Evolutionary conservation across 2,329 filamentous ascomycete species (phyloP).

Genomic region (Colletotrichum cereale): DNA sequence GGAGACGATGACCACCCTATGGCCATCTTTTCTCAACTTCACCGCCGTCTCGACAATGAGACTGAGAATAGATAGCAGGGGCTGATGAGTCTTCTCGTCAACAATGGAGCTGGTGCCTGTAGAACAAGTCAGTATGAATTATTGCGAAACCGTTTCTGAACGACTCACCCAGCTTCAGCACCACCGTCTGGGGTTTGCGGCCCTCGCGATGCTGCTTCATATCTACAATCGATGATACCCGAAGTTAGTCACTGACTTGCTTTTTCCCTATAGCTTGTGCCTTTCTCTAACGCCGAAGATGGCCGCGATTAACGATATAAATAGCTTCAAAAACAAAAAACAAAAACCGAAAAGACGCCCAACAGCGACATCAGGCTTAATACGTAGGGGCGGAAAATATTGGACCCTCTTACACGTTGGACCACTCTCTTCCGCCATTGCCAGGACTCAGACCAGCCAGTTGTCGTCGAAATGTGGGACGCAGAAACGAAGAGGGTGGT

Average conservation of each 20-base stretch:
- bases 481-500: constrained; percentile 17
- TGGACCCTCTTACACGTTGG: constrained; percentile 41
- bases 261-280: neutral
- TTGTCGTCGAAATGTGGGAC: constrained; percentile 38
- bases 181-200: constrained; percentile 76
- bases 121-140: constrained; percentile 5
- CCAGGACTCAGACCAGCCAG: constrained; percentile 32
- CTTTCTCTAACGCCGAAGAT: neutral
- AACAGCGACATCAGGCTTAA: constrained; percentile 26
- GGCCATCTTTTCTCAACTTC: constrained; percentile 88
- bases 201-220: constrained; percentile 69
- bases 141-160: neutral
- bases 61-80: constrained; percentile 89
- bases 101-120: constrained; percentile 98
- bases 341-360: constrained; percentile 1
- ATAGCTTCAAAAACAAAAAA: neutral
- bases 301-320: neutral
- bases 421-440: constrained; percentile 40
- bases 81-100: constrained; percentile 94
- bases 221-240: constrained; percentile 51
- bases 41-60: constrained; percentile 95
- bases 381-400: constrained; percentile 34
- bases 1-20: constrained; percentile 95
- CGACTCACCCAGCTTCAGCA: constrained; percentile 86
- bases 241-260: constrained; percentile 31